phyloP scores from a whole-genome alignment of 768 basidiomycete species.

The Pulveroboletus ravenelii region DNA sequence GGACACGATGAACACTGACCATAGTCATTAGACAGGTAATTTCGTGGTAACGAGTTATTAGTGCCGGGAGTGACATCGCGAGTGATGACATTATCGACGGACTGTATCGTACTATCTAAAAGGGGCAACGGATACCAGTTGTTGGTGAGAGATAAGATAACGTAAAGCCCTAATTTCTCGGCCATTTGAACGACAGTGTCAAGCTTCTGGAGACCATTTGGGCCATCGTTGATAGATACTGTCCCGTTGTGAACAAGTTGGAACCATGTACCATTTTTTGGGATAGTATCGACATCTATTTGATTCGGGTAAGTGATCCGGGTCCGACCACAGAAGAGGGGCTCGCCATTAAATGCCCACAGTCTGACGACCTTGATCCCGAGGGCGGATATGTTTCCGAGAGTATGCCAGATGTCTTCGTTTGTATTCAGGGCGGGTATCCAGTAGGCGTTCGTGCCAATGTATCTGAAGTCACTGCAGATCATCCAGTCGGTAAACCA shows the following conservation, averaged over 20 bases:
- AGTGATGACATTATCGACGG: conserved; percentile 4
- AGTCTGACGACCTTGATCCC: conserved; percentile 58
- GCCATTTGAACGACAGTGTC: conserved; percentile 55
- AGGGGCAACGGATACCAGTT: conserved; percentile 49
- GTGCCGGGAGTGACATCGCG: conserved; percentile 30
- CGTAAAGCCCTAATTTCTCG: conserved; percentile 47
- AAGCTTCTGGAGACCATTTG: conserved; percentile 59
- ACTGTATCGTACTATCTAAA: conserved; percentile 19
- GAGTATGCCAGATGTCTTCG: conserved; percentile 52
- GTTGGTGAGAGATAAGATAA: conserved; percentile 57
- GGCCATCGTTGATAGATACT: conserved; percentile 49
- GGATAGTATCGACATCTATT: conserved; percentile 49
- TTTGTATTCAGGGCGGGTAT: conserved; percentile 48
- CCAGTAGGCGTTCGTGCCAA: conserved; percentile 69
- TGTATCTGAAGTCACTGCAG: conserved; percentile 37
- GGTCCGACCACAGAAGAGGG: background rate
- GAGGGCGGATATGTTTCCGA: conserved; percentile 51
- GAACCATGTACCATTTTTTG: conserved; percentile 59
- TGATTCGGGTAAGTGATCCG: conserved; percentile 6
- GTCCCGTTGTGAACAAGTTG: conserved; percentile 56
- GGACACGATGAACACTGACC: conserved; percentile 32
- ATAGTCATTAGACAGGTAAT: conserved; percentile 58
- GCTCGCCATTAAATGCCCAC: conserved; percentile 68
- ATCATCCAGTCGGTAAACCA: conserved; percentile 21
- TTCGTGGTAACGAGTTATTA: conserved; percentile 43